Percentiles rank a stretch among this genome's conserved stretches.
phyloP scores from a whole-genome alignment of 208 protist species.

The Zelonia costaricensis region DNA sequence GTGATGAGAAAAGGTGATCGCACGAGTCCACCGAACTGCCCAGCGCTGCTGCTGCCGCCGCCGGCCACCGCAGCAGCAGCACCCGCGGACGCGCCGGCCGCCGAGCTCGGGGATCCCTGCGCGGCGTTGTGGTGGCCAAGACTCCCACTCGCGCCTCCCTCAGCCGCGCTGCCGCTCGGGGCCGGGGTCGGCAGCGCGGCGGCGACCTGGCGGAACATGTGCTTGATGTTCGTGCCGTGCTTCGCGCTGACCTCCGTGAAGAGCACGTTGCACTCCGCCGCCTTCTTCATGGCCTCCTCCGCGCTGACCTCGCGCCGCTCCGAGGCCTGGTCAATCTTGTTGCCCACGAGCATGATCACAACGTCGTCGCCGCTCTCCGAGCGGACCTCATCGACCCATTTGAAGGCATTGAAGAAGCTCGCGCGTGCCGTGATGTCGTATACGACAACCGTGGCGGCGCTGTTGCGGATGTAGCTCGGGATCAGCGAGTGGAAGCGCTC shows the following conservation, averaged over 20 bases:
- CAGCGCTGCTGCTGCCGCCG: conserved; percentile 1
- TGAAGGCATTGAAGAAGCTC: conserved; percentile 93
- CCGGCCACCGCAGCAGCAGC: background rate
- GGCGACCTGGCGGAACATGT: conserved; percentile 76
- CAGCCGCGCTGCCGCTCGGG: background rate
- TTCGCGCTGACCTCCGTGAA: conserved; percentile 97
- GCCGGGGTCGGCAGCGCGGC: conserved; percentile 39
- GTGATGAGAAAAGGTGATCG: conserved; percentile 25
- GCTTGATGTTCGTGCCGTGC: conserved; percentile 72
- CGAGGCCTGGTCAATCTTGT: conserved; percentile 95
- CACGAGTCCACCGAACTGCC: conserved; percentile 19
- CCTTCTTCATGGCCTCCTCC: conserved; percentile 63
- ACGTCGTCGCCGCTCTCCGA: conserved; percentile 94
- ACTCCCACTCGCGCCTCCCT: background rate
- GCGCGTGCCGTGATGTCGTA: conserved; percentile 97
- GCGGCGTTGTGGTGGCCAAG: no score
- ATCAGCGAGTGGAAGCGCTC: conserved; percentile 96
- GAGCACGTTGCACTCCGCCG: conserved; percentile 91
- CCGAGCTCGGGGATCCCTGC: no score
- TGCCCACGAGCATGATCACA: conserved; percentile 97
- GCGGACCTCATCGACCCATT: conserved; percentile 99
- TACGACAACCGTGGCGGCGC: conserved; percentile 96
- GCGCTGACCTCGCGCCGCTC: conserved; percentile 75
- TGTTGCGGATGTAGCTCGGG: conserved; percentile 96
- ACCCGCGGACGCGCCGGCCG: background rate